Conservation (phyloP, 129 eudicot species). For the Mikania micrantha region DNA sequence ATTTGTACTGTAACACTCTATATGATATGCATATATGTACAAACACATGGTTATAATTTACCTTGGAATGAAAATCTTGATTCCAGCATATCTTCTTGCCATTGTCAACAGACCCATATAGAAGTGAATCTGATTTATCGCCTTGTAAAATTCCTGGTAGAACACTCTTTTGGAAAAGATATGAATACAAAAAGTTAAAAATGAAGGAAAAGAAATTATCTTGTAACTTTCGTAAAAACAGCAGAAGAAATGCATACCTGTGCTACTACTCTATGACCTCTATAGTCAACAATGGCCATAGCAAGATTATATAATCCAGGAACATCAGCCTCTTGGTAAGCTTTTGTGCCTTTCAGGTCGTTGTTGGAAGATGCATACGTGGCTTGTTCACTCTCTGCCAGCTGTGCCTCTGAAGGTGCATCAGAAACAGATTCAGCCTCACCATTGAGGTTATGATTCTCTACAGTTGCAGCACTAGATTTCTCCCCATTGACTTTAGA, state of each 20-base stretch:
- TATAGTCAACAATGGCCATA: constrained; percentile 93
- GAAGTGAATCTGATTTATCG: constrained; percentile 93
- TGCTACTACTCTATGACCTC: constrained; percentile 96
- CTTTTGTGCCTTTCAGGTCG: constrained; percentile 93
- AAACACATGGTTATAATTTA: constrained; percentile 30
- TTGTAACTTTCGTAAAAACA: background rate
- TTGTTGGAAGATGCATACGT: constrained; percentile 96
- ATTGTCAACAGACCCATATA: constrained; percentile 98
- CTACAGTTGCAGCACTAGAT: constrained; percentile 20
- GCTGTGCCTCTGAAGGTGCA: constrained; percentile 34
- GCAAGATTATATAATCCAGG: constrained; percentile 95
- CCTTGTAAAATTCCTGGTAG: constrained; percentile 99
- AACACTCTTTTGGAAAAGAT: constrained; percentile 63
- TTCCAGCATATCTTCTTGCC: constrained; percentile 99
- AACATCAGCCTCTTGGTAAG: constrained; percentile 97
- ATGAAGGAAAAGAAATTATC: no score
- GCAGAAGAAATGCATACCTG: constrained; percentile 47
- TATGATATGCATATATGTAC: no score
- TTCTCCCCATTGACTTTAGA: constrained; percentile 31
- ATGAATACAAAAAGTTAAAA: background rate
- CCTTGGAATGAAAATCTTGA: constrained; percentile 92
- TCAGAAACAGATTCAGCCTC: constrained; percentile 30
- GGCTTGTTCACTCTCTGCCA: constrained; percentile 99
- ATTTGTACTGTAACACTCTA: no score
- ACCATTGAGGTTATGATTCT: constrained; percentile 26